A percentile compares a stretch with the other conserved stretches of the same genome.
phyloP scores from a whole-genome alignment of 106 monocot genomes.

The Dendrobium nobile region DNA sequence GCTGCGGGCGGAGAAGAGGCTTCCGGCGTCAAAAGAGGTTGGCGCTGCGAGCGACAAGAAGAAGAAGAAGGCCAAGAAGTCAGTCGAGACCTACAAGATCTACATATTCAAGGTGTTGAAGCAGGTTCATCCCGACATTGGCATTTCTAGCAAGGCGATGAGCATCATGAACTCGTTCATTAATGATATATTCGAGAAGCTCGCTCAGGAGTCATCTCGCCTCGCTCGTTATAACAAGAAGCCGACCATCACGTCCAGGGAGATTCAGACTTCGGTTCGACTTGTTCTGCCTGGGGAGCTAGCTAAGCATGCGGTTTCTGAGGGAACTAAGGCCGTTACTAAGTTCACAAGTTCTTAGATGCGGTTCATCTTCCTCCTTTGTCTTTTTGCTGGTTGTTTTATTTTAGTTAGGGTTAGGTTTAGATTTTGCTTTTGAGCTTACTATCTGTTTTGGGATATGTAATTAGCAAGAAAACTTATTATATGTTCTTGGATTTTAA shows the following conservation, averaged over 20 bases:
- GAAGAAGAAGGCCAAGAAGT: conserved; percentile 49
- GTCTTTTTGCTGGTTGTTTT: background rate
- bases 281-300: conserved; percentile 77
- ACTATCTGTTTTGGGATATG: background rate
- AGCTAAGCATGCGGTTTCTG: conserved; percentile 66
- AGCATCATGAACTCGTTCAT: conserved; percentile 96
- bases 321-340: conserved; percentile 48
- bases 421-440: background rate
- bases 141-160: conserved; percentile 96
- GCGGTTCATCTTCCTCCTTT: background rate
- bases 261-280: conserved; percentile 82
- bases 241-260: conserved; percentile 70
- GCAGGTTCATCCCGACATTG: conserved; percentile 97
- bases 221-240: conserved; percentile 78
- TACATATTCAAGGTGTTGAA: conserved; percentile 99
- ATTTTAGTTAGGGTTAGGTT: background rate
- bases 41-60: conserved; percentile 16
- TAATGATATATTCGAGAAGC: conserved; percentile 98
- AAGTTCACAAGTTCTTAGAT: conserved; percentile 42
- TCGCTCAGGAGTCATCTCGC: conserved; percentile 61
- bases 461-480: background rate
- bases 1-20: conserved; percentile 30
- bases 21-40: conserved; percentile 25
- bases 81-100: conserved; percentile 86
- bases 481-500: background rate